Percentiles rank a stretch among this genome's conserved stretches.
Evolutionary conservation across 345 rosid species (phyloP).

Genomic region (Sonneratia alba): DNA sequence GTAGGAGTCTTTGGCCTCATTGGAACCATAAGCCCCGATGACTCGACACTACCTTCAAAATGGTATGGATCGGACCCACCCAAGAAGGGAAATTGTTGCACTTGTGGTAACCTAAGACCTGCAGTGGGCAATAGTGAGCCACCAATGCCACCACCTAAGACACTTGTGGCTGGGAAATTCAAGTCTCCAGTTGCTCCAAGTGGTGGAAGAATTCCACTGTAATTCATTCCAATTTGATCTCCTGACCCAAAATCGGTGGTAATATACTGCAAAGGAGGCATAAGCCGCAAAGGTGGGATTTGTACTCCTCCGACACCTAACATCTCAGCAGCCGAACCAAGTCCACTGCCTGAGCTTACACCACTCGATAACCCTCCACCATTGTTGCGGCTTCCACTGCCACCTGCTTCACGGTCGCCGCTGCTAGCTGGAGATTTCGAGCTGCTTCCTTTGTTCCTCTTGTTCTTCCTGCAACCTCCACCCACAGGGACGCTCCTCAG

Average conservation of each 20-base stretch:
- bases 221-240: slow-evolving; percentile 32
- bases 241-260: slow-evolving; percentile 19
- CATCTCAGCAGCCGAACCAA: slow-evolving; percentile 16
- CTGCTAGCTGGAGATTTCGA: slow-evolving; percentile 34
- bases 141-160: slow-evolving; percentile 15
- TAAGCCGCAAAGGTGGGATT: slow-evolving; percentile 31
- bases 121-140: slow-evolving; percentile 28
- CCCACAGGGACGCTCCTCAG: slow-evolving; percentile 86
- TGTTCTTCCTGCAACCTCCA: slow-evolving; percentile 87
- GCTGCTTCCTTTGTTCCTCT: slow-evolving; percentile 54
- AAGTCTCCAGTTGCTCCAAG: slow-evolving; percentile 27
- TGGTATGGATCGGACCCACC: slow-evolving; percentile 48
- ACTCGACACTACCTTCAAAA: slow-evolving; percentile 33
- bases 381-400: neutral
- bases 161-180: slow-evolving; percentile 21
- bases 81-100: slow-evolving; percentile 36
- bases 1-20: slow-evolving; percentile 29
- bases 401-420: slow-evolving; percentile 15
- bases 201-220: slow-evolving; percentile 24
- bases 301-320: slow-evolving; percentile 37
- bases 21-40: slow-evolving; percentile 20
- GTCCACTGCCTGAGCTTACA: neutral
- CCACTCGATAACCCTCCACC: neutral
- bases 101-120: slow-evolving; percentile 44
- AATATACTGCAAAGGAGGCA: slow-evolving; percentile 48